phyloP scores from a whole-genome alignment of 495 filamentous ascomycete species.

The Parachaetomium inaequale region DNA sequence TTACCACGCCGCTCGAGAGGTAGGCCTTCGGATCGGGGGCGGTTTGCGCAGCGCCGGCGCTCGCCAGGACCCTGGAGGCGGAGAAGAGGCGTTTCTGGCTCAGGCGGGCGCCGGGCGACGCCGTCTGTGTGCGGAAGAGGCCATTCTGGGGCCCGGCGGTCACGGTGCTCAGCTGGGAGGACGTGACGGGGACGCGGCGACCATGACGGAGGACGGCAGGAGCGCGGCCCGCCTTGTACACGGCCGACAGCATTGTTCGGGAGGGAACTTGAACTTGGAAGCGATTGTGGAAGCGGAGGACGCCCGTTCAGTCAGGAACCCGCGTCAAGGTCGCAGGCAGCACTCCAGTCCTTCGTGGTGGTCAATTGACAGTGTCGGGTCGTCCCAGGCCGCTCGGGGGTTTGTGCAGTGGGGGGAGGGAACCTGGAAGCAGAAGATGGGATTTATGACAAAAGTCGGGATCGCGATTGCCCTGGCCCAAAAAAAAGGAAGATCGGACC shows the following conservation, averaged over 20 bases:
- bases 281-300: conserved; percentile 12
- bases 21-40: conserved; percentile 86
- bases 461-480: conserved; percentile 17
- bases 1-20: conserved; percentile 78
- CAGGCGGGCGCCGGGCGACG: conserved; percentile 26
- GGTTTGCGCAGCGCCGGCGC: conserved; percentile 46
- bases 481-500: conserved; percentile 20
- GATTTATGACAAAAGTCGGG: conserved; percentile 14
- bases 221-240: conserved; percentile 47
- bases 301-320: conserved; percentile 11
- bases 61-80: conserved; percentile 32
- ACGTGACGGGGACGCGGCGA: conserved; percentile 41
- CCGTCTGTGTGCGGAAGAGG: conserved; percentile 33
- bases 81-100: conserved; percentile 43
- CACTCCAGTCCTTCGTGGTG: conserved; percentile 17
- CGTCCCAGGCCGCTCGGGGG: conserved; percentile 16
- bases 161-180: conserved; percentile 36
- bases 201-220: conserved; percentile 48
- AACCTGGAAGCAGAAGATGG: conserved; percentile 17
- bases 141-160: conserved; percentile 31
- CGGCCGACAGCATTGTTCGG: conserved; percentile 37
- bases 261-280: conserved; percentile 1
- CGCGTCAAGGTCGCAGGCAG: conserved; percentile 16
- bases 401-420: conserved; percentile 10
- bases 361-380: conserved; percentile 26